Evolutionary conservation across 441 rosid genomes (phyloP).

Genomic region (Adansonia rubrostipa): DNA sequence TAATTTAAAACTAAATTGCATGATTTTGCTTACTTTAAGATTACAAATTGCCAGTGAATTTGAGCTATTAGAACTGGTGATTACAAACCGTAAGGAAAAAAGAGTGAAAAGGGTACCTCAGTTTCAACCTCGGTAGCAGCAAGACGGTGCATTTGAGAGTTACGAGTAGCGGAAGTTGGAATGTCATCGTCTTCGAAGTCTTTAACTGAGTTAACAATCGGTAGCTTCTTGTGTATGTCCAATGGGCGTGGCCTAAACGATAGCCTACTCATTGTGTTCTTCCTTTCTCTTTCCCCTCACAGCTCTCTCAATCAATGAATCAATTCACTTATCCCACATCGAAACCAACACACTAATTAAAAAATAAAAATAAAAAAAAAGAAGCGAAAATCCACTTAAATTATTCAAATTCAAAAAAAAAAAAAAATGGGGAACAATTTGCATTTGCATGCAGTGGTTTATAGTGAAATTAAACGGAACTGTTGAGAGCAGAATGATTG

Average conservation of each 20-base stretch:
- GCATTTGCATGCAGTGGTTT: conserved; percentile 12
- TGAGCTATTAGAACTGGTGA: background rate
- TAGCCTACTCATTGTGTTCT: conserved; percentile 66
- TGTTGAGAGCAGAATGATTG: no score
- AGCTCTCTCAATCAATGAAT: conserved; percentile 7
- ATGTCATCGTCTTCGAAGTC: conserved; percentile 93
- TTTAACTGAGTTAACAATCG: conserved; percentile 80
- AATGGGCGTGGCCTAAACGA: conserved; percentile 91
- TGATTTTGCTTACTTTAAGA: background rate
- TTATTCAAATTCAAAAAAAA: background rate
- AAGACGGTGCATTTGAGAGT: conserved; percentile 71
- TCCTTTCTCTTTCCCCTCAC: conserved; percentile 4
- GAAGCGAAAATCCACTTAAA: background rate
- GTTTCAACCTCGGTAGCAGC: conserved; percentile 50
- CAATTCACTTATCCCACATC: background rate
- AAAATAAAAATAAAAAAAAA: background rate
- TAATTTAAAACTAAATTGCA: conserved; percentile 5
- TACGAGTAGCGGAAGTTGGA: conserved; percentile 70
- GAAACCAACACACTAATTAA: conserved; percentile 6
- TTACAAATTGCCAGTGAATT: background rate
- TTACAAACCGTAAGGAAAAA: background rate
- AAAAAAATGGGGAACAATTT: background rate
- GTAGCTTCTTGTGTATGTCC: conserved; percentile 92
- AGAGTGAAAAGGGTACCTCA: conserved; percentile 50
- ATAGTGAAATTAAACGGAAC: background rate